Conservation (phyloP, 2,329 filamentous ascomycete species). For the Raffaelea deltoideospora region DNA sequence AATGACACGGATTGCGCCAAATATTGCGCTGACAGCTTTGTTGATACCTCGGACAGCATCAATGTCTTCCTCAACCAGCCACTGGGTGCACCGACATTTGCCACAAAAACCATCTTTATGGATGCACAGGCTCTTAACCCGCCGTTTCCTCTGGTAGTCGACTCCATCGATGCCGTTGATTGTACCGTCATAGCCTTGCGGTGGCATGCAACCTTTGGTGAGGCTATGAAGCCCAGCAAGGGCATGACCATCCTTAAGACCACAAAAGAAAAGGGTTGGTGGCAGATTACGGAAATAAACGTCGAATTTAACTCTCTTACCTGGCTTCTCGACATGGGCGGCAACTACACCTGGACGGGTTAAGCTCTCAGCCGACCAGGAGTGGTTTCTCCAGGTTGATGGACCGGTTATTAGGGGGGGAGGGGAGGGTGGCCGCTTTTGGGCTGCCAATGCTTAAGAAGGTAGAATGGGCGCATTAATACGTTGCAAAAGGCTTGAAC, state of each 20-base stretch:
- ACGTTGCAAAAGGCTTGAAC: no score
- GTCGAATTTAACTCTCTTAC: slow-evolving; percentile 18
- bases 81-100: slow-evolving; percentile 16
- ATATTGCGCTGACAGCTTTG: slow-evolving; percentile 15
- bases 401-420: no score
- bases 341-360: slow-evolving; percentile 13
- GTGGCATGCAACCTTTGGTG: slow-evolving; percentile 18
- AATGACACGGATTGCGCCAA: slow-evolving; percentile 13
- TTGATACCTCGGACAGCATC: slow-evolving; percentile 19
- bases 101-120: slow-evolving; percentile 18
- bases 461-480: no score
- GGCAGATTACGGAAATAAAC: slow-evolving; percentile 16
- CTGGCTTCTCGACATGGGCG: slow-evolving; percentile 17
- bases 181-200: slow-evolving; percentile 14
- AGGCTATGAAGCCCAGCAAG: slow-evolving; percentile 14
- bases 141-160: slow-evolving; percentile 15
- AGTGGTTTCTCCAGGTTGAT: no score
- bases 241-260: slow-evolving; percentile 16
- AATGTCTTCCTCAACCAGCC: slow-evolving; percentile 17
- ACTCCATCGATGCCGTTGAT: slow-evolving; percentile 16
- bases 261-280: slow-evolving; percentile 13
- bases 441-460: no score
- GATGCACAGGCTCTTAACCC: slow-evolving; percentile 14
- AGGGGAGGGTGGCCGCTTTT: no score
- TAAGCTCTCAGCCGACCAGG: no score